Conservation (phyloP, 208 protist species). For the Vickermania spadyakhi region DNA sequence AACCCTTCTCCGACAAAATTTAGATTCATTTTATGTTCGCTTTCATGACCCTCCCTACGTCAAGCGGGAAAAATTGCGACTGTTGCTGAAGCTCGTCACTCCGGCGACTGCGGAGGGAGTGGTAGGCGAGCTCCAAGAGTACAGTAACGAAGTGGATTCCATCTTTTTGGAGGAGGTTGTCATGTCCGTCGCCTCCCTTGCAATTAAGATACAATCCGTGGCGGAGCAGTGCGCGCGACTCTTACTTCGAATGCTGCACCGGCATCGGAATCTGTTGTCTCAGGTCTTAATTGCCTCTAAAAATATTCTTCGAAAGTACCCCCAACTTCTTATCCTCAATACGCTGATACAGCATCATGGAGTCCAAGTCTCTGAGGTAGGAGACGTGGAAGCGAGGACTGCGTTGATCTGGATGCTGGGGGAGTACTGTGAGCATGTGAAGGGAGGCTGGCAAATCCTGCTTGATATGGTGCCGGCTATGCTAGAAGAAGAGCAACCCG, state of each 20-base stretch:
- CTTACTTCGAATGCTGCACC: constrained; percentile 52
- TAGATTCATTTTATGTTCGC: constrained; percentile 98
- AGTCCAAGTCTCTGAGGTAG: constrained; percentile 46
- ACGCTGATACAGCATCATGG: constrained; percentile 25
- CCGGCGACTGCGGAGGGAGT: constrained; percentile 88
- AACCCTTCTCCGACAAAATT: constrained; percentile 81
- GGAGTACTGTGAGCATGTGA: constrained; percentile 96
- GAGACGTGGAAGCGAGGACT: constrained; percentile 97
- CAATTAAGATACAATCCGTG: constrained; percentile 96
- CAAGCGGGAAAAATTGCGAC: constrained; percentile 99
- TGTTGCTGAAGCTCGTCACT: constrained; percentile 96
- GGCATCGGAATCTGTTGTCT: constrained; percentile 49
- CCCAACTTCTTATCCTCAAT: constrained; percentile 60
- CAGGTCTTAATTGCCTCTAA: constrained; percentile 72
- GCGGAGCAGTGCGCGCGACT: constrained; percentile 90
- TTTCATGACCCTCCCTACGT: constrained; percentile 99
- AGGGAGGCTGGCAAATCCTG: constrained; percentile 93
- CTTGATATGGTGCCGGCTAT: constrained; percentile 95
- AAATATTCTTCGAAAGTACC: constrained; percentile 81
- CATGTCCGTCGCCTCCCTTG: constrained; percentile 93
- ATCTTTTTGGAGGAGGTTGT: constrained; percentile 98
- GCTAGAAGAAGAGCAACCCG: constrained; percentile 60
- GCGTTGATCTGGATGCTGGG: constrained; percentile 99
- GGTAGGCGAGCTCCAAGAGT: constrained; percentile 97
- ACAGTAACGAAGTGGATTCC: constrained; percentile 97